Evolutionary conservation across 495 filamentous ascomycete species (phyloP).

Genomic region (Aspergillus hancockii): DNA sequence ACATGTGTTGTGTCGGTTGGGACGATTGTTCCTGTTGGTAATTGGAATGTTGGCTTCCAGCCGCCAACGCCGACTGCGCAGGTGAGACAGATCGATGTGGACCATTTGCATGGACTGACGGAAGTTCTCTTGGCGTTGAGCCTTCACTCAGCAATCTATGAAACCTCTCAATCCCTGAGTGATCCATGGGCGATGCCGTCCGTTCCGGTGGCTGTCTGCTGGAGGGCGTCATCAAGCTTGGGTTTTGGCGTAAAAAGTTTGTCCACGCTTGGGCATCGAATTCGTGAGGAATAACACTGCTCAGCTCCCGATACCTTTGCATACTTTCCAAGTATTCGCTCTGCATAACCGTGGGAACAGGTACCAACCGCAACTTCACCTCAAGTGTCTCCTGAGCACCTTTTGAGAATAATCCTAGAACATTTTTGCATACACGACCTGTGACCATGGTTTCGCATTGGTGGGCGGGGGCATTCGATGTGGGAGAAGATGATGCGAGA

Average conservation of each 20-base stretch:
- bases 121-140: slow-evolving; percentile 45
- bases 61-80: slow-evolving; percentile 35
- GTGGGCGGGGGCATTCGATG: slow-evolving; percentile 54
- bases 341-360: slow-evolving; percentile 74
- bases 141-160: slow-evolving; percentile 51
- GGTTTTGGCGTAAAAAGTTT: slow-evolving; percentile 62
- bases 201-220: slow-evolving; percentile 34
- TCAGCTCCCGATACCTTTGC: slow-evolving; percentile 61
- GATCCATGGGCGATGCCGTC: slow-evolving; percentile 47
- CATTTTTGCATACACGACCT: slow-evolving; percentile 83
- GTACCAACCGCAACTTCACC: slow-evolving; percentile 85
- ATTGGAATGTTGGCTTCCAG: slow-evolving; percentile 24
- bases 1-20: slow-evolving; percentile 8
- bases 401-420: slow-evolving; percentile 78
- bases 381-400: slow-evolving; percentile 88
- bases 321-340: slow-evolving; percentile 66
- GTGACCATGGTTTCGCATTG: slow-evolving; percentile 78
- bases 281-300: slow-evolving; percentile 59
- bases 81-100: slow-evolving; percentile 39
- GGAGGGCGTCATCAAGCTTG: slow-evolving; percentile 40
- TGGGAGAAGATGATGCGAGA: slow-evolving; percentile 62
- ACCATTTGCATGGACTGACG: slow-evolving; percentile 30
- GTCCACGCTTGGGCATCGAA: slow-evolving; percentile 73
- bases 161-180: slow-evolving; percentile 54
- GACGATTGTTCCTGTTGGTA: slow-evolving; percentile 25